Evolutionary conservation across 805 yeast species (phyloP), one percentile per base, ranked within the genome.

Genomic region (Lachancea lanzarotensis): DNA sequence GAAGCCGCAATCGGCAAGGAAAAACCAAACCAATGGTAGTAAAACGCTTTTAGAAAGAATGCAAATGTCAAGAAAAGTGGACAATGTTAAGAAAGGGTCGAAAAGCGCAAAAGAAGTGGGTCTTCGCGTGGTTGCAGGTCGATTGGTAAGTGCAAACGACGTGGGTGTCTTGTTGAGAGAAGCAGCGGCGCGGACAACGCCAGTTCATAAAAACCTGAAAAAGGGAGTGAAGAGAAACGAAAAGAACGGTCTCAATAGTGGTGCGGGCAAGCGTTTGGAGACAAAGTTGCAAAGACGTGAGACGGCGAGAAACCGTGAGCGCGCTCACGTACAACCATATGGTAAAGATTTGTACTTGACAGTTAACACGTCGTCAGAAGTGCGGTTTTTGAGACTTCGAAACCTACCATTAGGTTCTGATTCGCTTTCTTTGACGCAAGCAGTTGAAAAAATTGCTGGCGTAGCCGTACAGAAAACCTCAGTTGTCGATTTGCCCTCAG

Each of bases 401-500:
- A 62, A 62, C 40, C 45, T 62, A 32, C 52, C 60, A 13, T 35
- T 57, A 27, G 66, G 66, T n/a, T 56, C 60, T 9, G 52, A 60
- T 39, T 52, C 50, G 17, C 52, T 48, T 8, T 53, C 52, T 22
- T 43, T 62, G 40, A 52, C 57, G 39, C 41, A 39, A 7, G 48
- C 54, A 11, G 41, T 62, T 22, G 54, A 60, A 40, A 50, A 54
- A 26, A 45, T 57, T 20, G 52, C 57, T 1, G 50, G 51, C 15
- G 44, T 52, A 9, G 38, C 40, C 2, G 50, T 62, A 25, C 50
- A 55, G 2, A 46, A 45, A 11, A 47, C 66, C 3, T 57, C 55
- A 44, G 57, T 68, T 0, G 55, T 46, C n/a, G 72, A 69, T 42
- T 44, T 68, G 22, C 63, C 69, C 3, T 57, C 70, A 1, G 73